phyloP scores from a whole-genome alignment of 169 alveolate species.

The Plasmodium gonderi region DNA sequence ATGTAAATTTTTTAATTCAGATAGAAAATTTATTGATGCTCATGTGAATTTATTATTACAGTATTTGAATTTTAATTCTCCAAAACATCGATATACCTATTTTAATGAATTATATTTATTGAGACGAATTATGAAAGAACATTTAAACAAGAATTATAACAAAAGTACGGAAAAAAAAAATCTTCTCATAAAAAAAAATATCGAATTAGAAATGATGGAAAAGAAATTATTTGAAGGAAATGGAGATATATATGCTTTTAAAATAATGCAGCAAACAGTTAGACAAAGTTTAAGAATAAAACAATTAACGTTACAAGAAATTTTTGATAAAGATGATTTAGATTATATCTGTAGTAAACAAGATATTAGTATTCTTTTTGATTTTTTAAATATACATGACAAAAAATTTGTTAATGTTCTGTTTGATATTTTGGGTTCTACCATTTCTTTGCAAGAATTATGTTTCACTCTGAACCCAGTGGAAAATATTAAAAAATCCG shows the following conservation, averaged over 20 bases:
- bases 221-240: slow-evolving; percentile 68
- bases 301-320: slow-evolving; percentile 64
- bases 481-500: slow-evolving; percentile 23
- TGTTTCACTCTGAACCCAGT: slow-evolving; percentile 53
- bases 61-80: slow-evolving; percentile 67
- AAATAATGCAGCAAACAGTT: slow-evolving; percentile 70
- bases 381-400: slow-evolving; percentile 56
- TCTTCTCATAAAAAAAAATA: slow-evolving; percentile 15
- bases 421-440: slow-evolving; percentile 63
- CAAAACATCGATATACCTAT: slow-evolving; percentile 56
- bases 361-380: slow-evolving; percentile 51
- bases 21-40: slow-evolving; percentile 71
- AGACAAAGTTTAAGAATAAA: slow-evolving; percentile 63
- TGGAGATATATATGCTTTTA: slow-evolving; percentile 72
- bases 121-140: slow-evolving; percentile 66
- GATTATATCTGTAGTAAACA: slow-evolving; percentile 51
- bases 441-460: slow-evolving; percentile 54
- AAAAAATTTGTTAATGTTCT: slow-evolving; percentile 22
- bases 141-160: not conserved
- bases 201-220: slow-evolving; percentile 63
- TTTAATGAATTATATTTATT: slow-evolving; percentile 65
- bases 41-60: slow-evolving; percentile 71
- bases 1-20: slow-evolving; percentile 74
- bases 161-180: slow-evolving; percentile 23
- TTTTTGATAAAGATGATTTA: slow-evolving; percentile 65